Evolutionary conservation across 2,329 filamentous ascomycete genomes (phyloP).

Genomic region (Arthrobotrys megalospora): DNA sequence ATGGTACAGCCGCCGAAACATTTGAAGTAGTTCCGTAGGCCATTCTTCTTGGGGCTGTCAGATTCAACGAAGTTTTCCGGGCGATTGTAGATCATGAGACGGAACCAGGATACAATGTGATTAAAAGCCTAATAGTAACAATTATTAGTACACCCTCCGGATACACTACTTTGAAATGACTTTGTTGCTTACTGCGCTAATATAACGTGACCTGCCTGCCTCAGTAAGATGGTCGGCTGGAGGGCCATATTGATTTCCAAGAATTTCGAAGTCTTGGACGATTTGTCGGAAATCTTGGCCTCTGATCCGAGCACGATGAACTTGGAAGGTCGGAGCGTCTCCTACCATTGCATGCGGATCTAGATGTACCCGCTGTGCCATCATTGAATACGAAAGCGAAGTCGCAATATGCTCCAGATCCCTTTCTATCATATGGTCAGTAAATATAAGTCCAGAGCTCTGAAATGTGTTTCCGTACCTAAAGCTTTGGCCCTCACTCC

Average conservation of each 20-base stretch:
- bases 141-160: background rate
- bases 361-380: slow-evolving; percentile 56
- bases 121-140: slow-evolving; percentile 41
- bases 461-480: slow-evolving; percentile 8
- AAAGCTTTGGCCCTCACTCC: slow-evolving; percentile 51
- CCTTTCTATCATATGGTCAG: slow-evolving; percentile 31
- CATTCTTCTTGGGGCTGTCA: slow-evolving; percentile 34
- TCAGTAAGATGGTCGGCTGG: slow-evolving; percentile 52
- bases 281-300: slow-evolving; percentile 42
- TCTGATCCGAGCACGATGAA: slow-evolving; percentile 49
- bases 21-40: slow-evolving; percentile 58
- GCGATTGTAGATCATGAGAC: slow-evolving; percentile 57
- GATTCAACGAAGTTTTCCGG: slow-evolving; percentile 51
- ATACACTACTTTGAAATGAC: background rate
- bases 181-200: slow-evolving; percentile 37
- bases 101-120: slow-evolving; percentile 53
- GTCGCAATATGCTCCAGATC: slow-evolving; percentile 56
- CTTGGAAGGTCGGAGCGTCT: slow-evolving; percentile 55
- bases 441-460: background rate
- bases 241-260: slow-evolving; percentile 55
- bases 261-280: slow-evolving; percentile 54
- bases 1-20: slow-evolving; percentile 59
- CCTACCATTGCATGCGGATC: slow-evolving; percentile 58
- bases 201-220: slow-evolving; percentile 47
- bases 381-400: slow-evolving; percentile 54